phyloP scores from a whole-genome alignment of 2,329 filamentous ascomycete genomes.

The Trichoderma sp. region DNA sequence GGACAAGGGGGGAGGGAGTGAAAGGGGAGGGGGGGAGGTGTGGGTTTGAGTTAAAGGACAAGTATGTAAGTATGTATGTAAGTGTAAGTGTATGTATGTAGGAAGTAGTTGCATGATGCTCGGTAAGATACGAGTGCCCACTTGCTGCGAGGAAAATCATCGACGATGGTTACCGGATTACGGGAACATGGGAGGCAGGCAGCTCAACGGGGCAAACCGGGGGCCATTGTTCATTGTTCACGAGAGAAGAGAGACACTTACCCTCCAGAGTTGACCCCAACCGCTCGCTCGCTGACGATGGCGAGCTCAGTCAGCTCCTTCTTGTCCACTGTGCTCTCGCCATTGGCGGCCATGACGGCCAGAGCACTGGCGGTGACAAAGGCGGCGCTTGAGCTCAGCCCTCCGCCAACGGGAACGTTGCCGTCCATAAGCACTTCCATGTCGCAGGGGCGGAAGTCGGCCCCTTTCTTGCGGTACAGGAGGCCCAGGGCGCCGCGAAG shows the following conservation, averaged over 20 bases:
- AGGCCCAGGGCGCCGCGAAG: conserved; percentile 79
- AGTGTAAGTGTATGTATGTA: background rate
- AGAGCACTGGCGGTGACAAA: conserved; percentile 90
- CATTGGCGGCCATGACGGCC: conserved; percentile 84
- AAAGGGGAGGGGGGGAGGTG: background rate
- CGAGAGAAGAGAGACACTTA: conserved; percentile 39
- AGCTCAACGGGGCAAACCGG: background rate
- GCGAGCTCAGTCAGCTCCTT: conserved; percentile 89
- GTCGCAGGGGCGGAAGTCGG: conserved; percentile 63
- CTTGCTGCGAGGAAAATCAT: conserved; percentile 21
- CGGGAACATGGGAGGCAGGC: conserved; percentile 1
- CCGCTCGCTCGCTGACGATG: conserved; percentile 89
- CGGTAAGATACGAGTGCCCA: conserved; percentile 4
- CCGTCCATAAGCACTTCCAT: conserved; percentile 92
- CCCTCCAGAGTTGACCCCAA: conserved; percentile 96
- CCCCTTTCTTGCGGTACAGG: conserved; percentile 66
- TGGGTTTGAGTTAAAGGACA: background rate
- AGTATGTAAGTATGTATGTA: background rate
- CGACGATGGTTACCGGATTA: background rate
- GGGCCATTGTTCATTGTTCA: background rate
- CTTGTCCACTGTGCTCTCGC: conserved; percentile 78
- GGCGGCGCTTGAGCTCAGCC: conserved; percentile 89
- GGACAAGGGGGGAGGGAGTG: background rate
- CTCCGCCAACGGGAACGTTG: conserved; percentile 87
- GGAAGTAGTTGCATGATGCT: background rate